These are phyloP conservation scores for Tulasnella sp. DNA, from an alignment of 768 basidiomycete species.

Conservation along the genomic window DNA sequence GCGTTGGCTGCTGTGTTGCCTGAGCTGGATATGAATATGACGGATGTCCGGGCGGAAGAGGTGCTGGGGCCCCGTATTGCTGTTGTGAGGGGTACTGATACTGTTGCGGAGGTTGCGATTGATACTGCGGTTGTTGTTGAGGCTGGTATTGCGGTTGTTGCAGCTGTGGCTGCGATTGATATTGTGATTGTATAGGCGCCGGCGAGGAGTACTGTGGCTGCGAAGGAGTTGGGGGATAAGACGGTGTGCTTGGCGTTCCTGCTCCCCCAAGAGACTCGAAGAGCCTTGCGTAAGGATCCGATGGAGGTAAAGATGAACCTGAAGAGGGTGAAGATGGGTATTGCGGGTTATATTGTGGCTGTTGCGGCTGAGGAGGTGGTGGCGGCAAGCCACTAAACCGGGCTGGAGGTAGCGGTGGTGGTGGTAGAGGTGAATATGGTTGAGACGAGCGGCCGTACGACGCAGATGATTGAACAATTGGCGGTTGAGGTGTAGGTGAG, in stretches of 20 bases:
- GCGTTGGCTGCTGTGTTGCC: no score
- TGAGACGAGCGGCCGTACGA: neutral
- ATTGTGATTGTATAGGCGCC: slow-evolving; percentile 1
- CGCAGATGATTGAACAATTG: neutral
- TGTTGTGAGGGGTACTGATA: neutral
- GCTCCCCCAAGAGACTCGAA: slow-evolving; percentile 16
- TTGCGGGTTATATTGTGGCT: neutral
- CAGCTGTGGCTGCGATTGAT: slow-evolving; percentile 4
- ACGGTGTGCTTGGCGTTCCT: slow-evolving; percentile 9
- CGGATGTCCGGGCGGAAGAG: no score
- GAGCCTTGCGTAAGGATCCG: slow-evolving; percentile 20
- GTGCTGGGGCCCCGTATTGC: neutral
- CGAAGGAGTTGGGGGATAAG: neutral
- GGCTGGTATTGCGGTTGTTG: neutral
- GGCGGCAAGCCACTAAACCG: neutral
- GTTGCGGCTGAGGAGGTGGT: slow-evolving; percentile 13
- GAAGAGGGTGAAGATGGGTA: slow-evolving; percentile 26
- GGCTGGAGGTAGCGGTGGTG: neutral
- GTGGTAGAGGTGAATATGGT: neutral
- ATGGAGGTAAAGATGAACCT: slow-evolving; percentile 22
- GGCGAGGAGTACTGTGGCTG: slow-evolving; percentile 11
- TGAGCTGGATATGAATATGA: no score
- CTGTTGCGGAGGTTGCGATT: neutral
- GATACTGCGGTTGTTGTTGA: slow-evolving; percentile 4
- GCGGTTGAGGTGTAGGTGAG: slow-evolving; percentile 7